These are phyloP conservation scores for Punctularia strigosozonata DNA, from an alignment of 768 basidiomycete species.

Conservation along the genomic window DNA sequence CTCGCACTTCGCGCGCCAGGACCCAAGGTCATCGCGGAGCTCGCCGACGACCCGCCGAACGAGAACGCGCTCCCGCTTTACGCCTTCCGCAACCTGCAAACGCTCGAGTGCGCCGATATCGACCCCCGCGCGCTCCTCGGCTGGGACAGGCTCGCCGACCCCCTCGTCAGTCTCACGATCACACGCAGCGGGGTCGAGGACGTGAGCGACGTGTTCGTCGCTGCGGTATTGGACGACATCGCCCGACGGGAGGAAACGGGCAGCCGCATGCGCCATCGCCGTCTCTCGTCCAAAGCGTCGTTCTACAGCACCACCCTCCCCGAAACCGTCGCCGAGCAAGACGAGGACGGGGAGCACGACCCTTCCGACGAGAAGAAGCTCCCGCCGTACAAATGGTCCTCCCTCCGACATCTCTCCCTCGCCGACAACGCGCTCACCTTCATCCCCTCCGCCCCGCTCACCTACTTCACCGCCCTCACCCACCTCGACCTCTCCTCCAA, in stretches of 20 bases:
- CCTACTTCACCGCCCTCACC: constrained; percentile 60
- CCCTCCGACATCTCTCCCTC: constrained; percentile 64
- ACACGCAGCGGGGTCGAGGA: constrained; percentile 76
- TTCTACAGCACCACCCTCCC: constrained; percentile 41
- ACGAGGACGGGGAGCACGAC: constrained; percentile 25
- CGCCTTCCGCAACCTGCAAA: constrained; percentile 75
- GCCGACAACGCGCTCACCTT: constrained; percentile 76
- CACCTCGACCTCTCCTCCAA: constrained; percentile 88
- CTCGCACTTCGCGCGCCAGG: constrained; percentile 55
- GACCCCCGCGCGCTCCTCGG: constrained; percentile 76
- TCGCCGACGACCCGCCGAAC: constrained; percentile 55
- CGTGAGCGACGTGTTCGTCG: constrained; percentile 63
- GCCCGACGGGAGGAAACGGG: constrained; percentile 46
- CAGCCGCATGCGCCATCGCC: constrained; percentile 29
- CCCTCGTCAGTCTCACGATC: constrained; percentile 63
- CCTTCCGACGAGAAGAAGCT: constrained; percentile 21
- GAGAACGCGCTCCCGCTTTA: constrained; percentile 73
- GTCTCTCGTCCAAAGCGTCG: constrained; percentile 27
- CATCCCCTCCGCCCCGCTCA: constrained; percentile 55
- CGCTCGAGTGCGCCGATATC: constrained; percentile 63
- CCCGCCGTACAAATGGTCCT: constrained; percentile 58
- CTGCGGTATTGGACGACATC: constrained; percentile 67
- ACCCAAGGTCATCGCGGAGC: constrained; percentile 53
- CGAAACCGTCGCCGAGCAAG: constrained; percentile 46
- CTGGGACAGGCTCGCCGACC: constrained; percentile 69